Evolutionary conservation across 441 rosid species (phyloP).

Genomic region (Capsella rubella): DNA sequence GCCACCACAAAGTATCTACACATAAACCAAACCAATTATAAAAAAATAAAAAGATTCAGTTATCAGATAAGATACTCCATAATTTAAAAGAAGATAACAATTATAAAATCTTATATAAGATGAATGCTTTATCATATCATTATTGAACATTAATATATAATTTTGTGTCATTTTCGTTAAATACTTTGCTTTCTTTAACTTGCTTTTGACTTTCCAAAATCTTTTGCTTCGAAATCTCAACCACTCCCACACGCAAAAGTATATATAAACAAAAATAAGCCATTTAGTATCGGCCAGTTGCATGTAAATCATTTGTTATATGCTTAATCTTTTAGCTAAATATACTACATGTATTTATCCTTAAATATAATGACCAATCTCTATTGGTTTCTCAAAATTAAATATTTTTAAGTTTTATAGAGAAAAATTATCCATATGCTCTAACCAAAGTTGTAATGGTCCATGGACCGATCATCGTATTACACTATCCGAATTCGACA

Average conservation of each 20-base stretch:
- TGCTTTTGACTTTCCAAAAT: conserved; percentile 31
- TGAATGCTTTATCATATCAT: conserved; percentile 1
- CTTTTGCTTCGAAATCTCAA: conserved; percentile 27
- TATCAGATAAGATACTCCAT: neutral
- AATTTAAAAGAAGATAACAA: neutral
- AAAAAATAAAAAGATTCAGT: neutral
- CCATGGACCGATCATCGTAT: conserved; percentile 1
- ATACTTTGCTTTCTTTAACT: conserved; percentile 4
- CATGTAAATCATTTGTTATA: neutral
- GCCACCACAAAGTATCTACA: conserved; percentile 86
- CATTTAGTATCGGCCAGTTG: conserved; percentile 1
- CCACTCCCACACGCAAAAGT: conserved; percentile 31
- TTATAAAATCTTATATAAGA: neutral
- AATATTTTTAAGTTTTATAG: neutral
- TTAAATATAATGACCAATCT: conserved; percentile 1
- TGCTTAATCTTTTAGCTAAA: neutral
- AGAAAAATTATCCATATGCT: neutral
- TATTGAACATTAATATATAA: conserved; percentile 2
- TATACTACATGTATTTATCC: neutral
- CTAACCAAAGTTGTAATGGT: no score
- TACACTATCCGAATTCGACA: conserved; percentile 19
- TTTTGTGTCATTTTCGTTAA: neutral
- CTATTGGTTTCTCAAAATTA: neutral
- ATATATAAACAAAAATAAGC: neutral
- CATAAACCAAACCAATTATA: neutral